phyloP scores from a whole-genome alignment of 2,329 filamentous ascomycete species.

The Alternaria triticimaculans region DNA sequence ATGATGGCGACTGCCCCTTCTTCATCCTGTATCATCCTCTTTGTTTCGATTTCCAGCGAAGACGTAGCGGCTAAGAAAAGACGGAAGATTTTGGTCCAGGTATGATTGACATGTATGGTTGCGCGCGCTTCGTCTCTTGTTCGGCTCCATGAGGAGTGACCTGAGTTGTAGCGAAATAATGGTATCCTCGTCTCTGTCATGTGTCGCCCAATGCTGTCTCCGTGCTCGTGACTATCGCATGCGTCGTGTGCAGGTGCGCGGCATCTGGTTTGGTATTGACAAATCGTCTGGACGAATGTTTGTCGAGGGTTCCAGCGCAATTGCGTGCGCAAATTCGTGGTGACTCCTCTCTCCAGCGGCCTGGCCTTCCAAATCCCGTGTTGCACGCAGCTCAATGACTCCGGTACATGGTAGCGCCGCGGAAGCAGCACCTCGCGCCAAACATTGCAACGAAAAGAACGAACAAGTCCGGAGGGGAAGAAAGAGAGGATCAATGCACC shows the following conservation, averaged over 20 bases:
- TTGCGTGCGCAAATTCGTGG: not conserved
- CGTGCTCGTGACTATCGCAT: constrained; percentile 14
- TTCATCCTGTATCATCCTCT: constrained; percentile 23
- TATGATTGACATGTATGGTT: constrained; percentile 5
- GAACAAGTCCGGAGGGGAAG: not conserved
- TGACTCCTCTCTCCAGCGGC: not conserved
- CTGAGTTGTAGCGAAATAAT: constrained; percentile 9
- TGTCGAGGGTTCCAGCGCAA: not conserved
- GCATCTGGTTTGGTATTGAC: not conserved
- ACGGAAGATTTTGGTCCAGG: constrained; percentile 4
- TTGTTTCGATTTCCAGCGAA: constrained; percentile 17
- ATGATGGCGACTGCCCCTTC: constrained; percentile 27
- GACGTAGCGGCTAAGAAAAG: constrained; percentile 10
- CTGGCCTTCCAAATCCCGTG: not conserved
- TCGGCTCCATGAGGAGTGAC: constrained; percentile 2
- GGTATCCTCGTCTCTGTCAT: constrained; percentile 4
- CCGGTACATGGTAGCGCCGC: not conserved
- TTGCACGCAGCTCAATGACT: not conserved
- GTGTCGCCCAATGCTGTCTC: constrained; percentile 1
- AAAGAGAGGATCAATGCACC: constrained; percentile 12
- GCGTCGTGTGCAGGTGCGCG: constrained; percentile 1
- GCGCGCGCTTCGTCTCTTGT: constrained; percentile 7
- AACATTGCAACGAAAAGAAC: not conserved
- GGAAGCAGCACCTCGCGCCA: not conserved
- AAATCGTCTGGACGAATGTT: not conserved